Percentiles rank a stretch among this genome's conserved stretches.
phyloP scores from a whole-genome alignment of 768 basidiomycete genomes.

The Rhizopogon sp. region DNA sequence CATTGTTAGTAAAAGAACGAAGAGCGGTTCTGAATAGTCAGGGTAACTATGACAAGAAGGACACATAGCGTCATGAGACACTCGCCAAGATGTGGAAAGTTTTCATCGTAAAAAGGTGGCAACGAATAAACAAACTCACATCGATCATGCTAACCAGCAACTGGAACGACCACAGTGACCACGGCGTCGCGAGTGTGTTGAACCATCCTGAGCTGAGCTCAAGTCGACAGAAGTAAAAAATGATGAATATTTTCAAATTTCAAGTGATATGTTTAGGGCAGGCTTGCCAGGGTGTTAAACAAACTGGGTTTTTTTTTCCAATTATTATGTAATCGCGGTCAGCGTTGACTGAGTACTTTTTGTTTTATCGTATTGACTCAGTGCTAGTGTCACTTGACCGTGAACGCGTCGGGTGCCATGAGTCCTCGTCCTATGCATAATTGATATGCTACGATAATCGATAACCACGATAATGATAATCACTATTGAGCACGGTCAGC shows the following conservation, averaged over 20 bases:
- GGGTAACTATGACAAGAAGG: slow-evolving; percentile 89
- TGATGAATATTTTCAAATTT: neutral
- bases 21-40: slow-evolving; percentile 47
- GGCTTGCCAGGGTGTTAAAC: neutral
- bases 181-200: neutral
- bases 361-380: no score
- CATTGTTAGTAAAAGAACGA: slow-evolving; percentile 6
- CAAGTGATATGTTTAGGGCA: neutral
- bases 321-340: no score
- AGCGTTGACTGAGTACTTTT: no score
- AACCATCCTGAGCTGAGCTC: no score
- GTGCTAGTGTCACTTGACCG: no score
- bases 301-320: no score
- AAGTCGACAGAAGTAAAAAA: neutral
- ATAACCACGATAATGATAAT: no score
- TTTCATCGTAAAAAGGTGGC: slow-evolving; percentile 45
- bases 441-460: no score
- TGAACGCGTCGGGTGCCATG: no score
- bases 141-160: neutral
- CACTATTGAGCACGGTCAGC: no score
- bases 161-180: neutral
- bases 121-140: neutral
- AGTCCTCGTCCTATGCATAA: no score
- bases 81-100: slow-evolving; percentile 41
- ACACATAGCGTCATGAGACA: slow-evolving; percentile 49